phyloP scores from a whole-genome alignment of 768 basidiomycete species.

The Multifurca ochricompacta region DNA sequence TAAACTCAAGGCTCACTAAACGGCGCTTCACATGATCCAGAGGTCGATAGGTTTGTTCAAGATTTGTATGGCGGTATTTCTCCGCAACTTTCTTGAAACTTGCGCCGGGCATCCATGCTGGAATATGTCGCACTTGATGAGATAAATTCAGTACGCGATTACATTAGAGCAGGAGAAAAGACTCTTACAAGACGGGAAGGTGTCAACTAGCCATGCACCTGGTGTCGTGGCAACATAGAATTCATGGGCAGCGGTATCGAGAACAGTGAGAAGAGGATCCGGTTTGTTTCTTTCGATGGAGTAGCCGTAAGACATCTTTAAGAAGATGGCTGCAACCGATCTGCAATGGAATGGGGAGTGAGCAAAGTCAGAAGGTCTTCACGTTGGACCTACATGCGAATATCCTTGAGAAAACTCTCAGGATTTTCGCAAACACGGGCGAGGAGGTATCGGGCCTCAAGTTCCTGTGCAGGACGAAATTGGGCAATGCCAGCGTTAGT shows the following conservation, averaged over 20 bases:
- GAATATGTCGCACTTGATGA: conserved; percentile 13
- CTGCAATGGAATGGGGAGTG: background rate
- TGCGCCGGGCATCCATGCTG: conserved; percentile 22
- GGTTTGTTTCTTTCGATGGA: background rate
- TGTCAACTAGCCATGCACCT: conserved; percentile 8
- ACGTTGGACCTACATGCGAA: background rate
- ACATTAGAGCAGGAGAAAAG: background rate
- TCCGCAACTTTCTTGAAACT: conserved; percentile 17
- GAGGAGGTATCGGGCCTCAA: conserved; percentile 4
- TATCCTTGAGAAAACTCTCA: conserved; percentile 1
- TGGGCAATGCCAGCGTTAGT: background rate
- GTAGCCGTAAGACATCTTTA: conserved; percentile 12
- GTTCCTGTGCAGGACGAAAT: conserved; percentile 4
- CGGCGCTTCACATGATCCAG: conserved; percentile 18
- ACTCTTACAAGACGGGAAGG: conserved; percentile 1
- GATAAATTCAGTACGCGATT: background rate
- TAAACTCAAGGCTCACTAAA: conserved; percentile 8
- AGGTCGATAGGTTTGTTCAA: conserved; percentile 14
- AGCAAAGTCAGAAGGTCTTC: background rate
- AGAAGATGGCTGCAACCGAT: conserved; percentile 5
- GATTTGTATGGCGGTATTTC: conserved; percentile 2
- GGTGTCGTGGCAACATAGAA: conserved; percentile 9
- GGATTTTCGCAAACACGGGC: background rate
- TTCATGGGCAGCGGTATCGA: conserved; percentile 10
- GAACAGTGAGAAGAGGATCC: conserved; percentile 5